Percentiles rank a stretch among this genome's conserved stretches.
These are phyloP conservation scores for Huiozyma sinensis DNA, from an alignment of 805 yeast genomes.

Conservation along the genomic window DNA sequence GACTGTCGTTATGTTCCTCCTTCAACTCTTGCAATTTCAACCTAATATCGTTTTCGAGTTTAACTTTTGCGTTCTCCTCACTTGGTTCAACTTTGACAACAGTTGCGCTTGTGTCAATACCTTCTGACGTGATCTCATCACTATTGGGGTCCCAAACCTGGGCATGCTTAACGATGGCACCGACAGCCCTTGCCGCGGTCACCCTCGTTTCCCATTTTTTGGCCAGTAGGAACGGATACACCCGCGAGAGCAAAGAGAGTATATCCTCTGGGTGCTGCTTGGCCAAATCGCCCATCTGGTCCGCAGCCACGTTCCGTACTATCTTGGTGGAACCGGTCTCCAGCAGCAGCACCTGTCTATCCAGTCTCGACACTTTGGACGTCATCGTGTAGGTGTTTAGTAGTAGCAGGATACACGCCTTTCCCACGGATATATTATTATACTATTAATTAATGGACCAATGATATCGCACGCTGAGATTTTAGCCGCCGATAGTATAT, in stretches of 20 bases:
- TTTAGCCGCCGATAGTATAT: neutral
- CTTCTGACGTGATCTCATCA: constrained; percentile 17
- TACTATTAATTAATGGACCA: constrained; percentile 1
- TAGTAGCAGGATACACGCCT: neutral
- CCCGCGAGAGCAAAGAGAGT: constrained; percentile 70
- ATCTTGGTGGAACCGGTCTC: constrained; percentile 94
- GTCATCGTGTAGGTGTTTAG: constrained; percentile 15
- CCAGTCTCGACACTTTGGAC: constrained; percentile 33
- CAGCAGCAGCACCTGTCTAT: constrained; percentile 38
- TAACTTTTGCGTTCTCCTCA: constrained; percentile 24
- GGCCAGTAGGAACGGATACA: constrained; percentile 76
- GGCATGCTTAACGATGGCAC: constrained; percentile 78
- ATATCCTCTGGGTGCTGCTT: constrained; percentile 92
- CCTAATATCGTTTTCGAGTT: constrained; percentile 25
- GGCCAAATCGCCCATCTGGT: constrained; percentile 89
- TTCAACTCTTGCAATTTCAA: constrained; percentile 22
- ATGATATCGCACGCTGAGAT: neutral
- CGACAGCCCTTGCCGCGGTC: constrained; percentile 89
- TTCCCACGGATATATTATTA: neutral
- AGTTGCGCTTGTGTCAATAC: constrained; percentile 25
- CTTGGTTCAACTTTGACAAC: constrained; percentile 5
- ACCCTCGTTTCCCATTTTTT: constrained; percentile 93
- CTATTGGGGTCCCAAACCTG: constrained; percentile 76
- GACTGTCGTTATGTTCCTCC: constrained; percentile 10
- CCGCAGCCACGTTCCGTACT: constrained; percentile 93